Evolutionary conservation across 305 asterid species (phyloP), one percentile per base, ranked within the genome.

Genomic region (Plantago rigida): DNA sequence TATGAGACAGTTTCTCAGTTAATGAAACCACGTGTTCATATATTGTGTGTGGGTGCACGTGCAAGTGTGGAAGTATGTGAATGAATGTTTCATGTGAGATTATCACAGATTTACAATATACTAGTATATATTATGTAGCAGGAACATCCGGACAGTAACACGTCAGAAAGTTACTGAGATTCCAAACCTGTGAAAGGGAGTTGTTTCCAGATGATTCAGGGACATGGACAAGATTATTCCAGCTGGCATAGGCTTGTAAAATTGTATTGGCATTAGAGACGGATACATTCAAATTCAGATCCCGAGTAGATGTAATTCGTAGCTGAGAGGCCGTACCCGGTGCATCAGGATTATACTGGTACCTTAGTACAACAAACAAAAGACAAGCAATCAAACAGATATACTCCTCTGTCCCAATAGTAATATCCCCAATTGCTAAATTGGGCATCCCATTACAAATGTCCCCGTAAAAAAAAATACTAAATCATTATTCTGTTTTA

Each of bases 201-300:
- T 24, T 71, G 69, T 83, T 87, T 86, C 59, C 72, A 65, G 26
- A 54, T 60, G 89, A 70, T 60, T 76, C 94, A 53, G 78, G 81
- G 70, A 71, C 82, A 62, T 67, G 73, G 71, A 79, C 73, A 64
- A 86, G 93, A 63, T 83, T 88, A 68, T 72, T 84, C 99, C 99
- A 92, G 85, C 99, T 92, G 49, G 95, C 87, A 79, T 86, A 92
- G 57, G 96, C 99, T 85, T 88, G 96, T 72, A 84, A 79, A 58
- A 92, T 77, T 84, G 81, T 88, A 79, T 92, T 92, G 69, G 83
- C 83, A 79, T 92, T 92, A 62, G 94, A 92, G 47, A 85, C 87
- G 22, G 99, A 84, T 58, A 92, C 81, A 73, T 88, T 88, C 76
- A 92, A 39, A 66, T 88, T 88, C 71, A 88, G 82, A 72, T 82